These are phyloP conservation scores for Umbelopsis vinacea DNA, from an alignment of 192 early-diverging fungal species.

Conservation along the genomic window DNA sequence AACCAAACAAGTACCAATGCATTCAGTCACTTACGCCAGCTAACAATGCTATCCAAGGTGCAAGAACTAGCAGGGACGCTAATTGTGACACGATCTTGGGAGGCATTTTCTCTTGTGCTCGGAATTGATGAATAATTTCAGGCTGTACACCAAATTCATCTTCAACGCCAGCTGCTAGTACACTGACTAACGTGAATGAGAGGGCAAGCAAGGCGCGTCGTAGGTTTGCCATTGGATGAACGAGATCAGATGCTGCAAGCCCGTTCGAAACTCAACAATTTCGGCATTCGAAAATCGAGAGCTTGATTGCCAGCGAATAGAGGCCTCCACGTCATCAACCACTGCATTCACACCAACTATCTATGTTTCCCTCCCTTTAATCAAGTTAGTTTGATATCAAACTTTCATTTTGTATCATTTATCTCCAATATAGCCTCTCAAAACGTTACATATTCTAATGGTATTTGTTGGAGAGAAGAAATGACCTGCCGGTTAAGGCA, in stretches of 20 bases:
- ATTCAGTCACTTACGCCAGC: conserved; percentile 41
- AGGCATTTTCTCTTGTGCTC: conserved; percentile 52
- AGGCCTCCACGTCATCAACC: background rate
- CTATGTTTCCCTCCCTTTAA: too few species aligned
- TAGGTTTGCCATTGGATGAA: conserved; percentile 10
- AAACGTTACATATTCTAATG: too few species aligned
- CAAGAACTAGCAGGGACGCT: conserved; percentile 44
- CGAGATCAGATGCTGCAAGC: background rate
- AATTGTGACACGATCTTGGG: conserved; percentile 43
- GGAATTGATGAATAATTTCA: conserved; percentile 59
- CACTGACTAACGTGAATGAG: conserved; percentile 8
- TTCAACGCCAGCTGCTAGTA: conserved; percentile 36
- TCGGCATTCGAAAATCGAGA: background rate
- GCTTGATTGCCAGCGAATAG: conserved; percentile 5
- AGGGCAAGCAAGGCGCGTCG: conserved; percentile 4
- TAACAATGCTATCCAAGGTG: conserved; percentile 48
- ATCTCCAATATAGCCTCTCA: too few species aligned
- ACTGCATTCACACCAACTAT: background rate
- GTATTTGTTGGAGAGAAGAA: too few species aligned
- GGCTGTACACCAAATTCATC: conserved; percentile 42
- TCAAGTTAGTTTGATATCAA: too few species aligned
- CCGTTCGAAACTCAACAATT: background rate
- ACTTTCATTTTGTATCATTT: too few species aligned
- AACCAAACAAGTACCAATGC: background rate
- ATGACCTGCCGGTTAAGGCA: too few species aligned